Base-by-base conservation (phyloP, 208 protist species). In the Novymonas esmeraldas region DNA sequence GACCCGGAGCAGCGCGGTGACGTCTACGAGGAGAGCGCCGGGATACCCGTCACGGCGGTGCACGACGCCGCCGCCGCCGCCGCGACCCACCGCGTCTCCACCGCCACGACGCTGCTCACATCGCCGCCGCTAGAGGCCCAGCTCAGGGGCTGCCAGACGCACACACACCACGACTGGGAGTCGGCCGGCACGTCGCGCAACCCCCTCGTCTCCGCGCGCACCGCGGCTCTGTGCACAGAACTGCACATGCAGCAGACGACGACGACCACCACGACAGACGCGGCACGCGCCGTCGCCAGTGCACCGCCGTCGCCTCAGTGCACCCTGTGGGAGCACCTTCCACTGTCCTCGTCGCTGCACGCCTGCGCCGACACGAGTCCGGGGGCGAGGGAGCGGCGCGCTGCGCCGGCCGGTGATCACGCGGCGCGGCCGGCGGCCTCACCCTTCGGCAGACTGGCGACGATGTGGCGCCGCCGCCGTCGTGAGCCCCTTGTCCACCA, bases 261-360 rank as follows among this genome's bases (percentile, higher is more conserved):
- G 33, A 11, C 31, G 7, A 18, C 31, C 39, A n/a, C 6, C 26
- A n/a, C 31, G 3, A 57, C 14, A n/a, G 9, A 6, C 26, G 16
- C 5, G 18, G 16, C 51, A 7, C 10, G 39, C 26, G 18, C 51
- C 39, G n/a, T n/a, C 31, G 31, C 31, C 31, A 33, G 11, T 36
- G 33, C 22, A 22, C 7, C 16, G 24, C 9, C 0, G 20, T 16
- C 18, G 28, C 14, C 29, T 10, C 36, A 24, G 20, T 73, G 59
- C 59, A 66, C 68, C 2, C 58, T 73, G 29, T 65, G 68, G 68
- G 68, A 66, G 51, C 62, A 39, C 42, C 0, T 42, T 0, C 34
- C 59, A 13, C 52, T 65, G 3, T 28, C 49, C 57, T 26, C 24
- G 6, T 41, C 50, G 7, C 11, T 46, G 24, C 56, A 33, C 56